Evolutionary conservation across 2,329 filamentous ascomycete species (phyloP).

Genomic region (Hortaea sp.): DNA sequence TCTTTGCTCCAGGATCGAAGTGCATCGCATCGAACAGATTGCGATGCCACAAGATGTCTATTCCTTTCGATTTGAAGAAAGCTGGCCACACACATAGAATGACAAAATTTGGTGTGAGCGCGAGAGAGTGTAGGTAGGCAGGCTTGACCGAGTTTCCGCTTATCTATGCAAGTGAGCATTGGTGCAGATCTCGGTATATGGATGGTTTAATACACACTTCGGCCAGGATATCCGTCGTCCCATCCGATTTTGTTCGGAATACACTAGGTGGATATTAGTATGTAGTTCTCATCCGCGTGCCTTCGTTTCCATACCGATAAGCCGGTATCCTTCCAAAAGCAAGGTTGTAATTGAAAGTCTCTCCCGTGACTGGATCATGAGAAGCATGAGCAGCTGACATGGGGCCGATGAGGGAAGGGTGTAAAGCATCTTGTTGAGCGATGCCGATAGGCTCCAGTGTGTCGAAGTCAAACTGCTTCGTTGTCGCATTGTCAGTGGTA

Average conservation of each 20-base stretch:
- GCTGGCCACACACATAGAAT: conserved; percentile 64
- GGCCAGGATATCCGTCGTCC: too few relatives aligned
- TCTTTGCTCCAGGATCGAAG: conserved; percentile 48
- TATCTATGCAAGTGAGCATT: too few relatives aligned
- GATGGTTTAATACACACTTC: too few relatives aligned
- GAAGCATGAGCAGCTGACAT: conserved; percentile 63
- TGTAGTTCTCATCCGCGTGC: too few relatives aligned
- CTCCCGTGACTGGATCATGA: conserved; percentile 60
- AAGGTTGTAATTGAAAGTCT: conserved; percentile 77
- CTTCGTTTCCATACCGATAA: too few relatives aligned
- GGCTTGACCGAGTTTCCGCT: neutral
- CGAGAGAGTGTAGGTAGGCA: neutral
- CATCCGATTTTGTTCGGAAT: too few relatives aligned
- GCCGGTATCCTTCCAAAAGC: conserved; percentile 43
- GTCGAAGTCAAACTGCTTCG: conserved; percentile 54
- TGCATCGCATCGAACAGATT: conserved; percentile 59
- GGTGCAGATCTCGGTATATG: conserved; percentile 53
- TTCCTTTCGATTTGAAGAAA: conserved; percentile 47
- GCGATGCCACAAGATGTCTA: conserved; percentile 52
- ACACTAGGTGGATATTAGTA: too few relatives aligned
- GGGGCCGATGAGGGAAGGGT: conserved; percentile 58
- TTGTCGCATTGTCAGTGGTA: conserved; percentile 51
- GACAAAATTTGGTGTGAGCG: conserved; percentile 57
- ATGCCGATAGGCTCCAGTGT: conserved; percentile 63
- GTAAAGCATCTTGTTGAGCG: conserved; percentile 50